These are phyloP conservation scores for Durusdinium trenchii DNA, from an alignment of 73 alveolate genomes.

Conservation along the genomic window DNA sequence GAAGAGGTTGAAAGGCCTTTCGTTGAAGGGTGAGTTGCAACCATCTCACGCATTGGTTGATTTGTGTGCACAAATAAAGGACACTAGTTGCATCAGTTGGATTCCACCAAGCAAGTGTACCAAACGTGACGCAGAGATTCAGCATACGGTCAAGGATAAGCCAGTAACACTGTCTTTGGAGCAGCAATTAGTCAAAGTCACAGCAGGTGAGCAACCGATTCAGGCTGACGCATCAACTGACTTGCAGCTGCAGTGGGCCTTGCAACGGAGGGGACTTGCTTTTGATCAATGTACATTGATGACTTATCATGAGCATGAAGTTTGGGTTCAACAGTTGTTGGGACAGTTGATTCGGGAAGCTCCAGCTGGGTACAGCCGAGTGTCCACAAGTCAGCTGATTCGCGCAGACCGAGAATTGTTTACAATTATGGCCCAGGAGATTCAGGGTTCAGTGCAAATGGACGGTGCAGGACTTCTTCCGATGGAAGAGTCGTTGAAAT, in stretches of 20 bases:
- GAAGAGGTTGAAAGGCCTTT: not conserved
- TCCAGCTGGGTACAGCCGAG: not conserved
- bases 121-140: not conserved
- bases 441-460: not conserved
- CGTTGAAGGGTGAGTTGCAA: not conserved
- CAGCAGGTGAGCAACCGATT: not conserved
- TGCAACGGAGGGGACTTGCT: not conserved
- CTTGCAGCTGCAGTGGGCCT: conserved; percentile 31
- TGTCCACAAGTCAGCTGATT: not conserved
- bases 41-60: not conserved
- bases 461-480: not conserved
- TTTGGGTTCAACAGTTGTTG: not conserved
- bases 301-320: not conserved
- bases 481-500: not conserved
- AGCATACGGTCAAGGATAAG: not conserved
- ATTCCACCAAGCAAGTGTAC: not conserved
- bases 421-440: not conserved
- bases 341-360: not conserved
- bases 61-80: not conserved
- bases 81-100: not conserved
- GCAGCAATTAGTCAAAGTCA: not conserved
- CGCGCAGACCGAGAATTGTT: conserved; percentile 26
- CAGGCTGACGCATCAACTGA: not conserved
- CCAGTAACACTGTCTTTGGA: not conserved
- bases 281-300: not conserved